These are phyloP conservation scores for Imleria badia DNA, from an alignment of 768 basidiomycete species.

Conservation along the genomic window DNA sequence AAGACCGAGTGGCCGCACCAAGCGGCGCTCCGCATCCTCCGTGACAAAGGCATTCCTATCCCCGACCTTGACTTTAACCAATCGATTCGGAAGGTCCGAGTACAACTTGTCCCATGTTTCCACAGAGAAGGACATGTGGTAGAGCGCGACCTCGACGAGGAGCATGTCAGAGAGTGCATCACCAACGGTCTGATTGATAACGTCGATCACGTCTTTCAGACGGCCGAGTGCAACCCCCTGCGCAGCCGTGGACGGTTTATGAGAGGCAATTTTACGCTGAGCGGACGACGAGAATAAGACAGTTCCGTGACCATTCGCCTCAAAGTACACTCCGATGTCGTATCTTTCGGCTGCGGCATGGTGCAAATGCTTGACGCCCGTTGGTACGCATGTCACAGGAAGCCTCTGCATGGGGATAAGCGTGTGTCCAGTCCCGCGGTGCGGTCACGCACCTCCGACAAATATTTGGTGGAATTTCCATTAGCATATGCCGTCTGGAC, in stretches of 20 bases:
- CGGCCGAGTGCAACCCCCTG: slow-evolving; percentile 79
- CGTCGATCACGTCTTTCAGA: slow-evolving; percentile 70
- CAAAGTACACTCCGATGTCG: slow-evolving; percentile 97
- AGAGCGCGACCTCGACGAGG: slow-evolving; percentile 88
- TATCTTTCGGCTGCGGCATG: slow-evolving; percentile 93
- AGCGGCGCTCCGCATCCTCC: slow-evolving; percentile 87
- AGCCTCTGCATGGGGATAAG: slow-evolving; percentile 58
- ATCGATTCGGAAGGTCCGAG: slow-evolving; percentile 88
- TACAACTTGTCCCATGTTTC: slow-evolving; percentile 93
- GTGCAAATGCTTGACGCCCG: slow-evolving; percentile 97
- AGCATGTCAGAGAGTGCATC: slow-evolving; percentile 96
- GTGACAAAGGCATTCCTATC: slow-evolving; percentile 86
- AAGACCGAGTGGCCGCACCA: slow-evolving; percentile 76
- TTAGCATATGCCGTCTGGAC: slow-evolving; percentile 99
- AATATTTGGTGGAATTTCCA: slow-evolving; percentile 92
- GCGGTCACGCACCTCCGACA: slow-evolving; percentile 60
- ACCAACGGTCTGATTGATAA: slow-evolving; percentile 98
- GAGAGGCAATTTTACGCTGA: slow-evolving; percentile 53
- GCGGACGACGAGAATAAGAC: slow-evolving; percentile 87
- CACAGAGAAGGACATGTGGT: slow-evolving; percentile 82
- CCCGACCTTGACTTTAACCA: slow-evolving; percentile 88
- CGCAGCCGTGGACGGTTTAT: slow-evolving; percentile 78
- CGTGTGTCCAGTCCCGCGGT: background rate
- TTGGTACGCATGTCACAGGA: slow-evolving; percentile 92
- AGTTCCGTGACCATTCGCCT: slow-evolving; percentile 98